Percentiles rank a stretch among this genome's conserved stretches.
These are phyloP conservation scores for Medakamo hakoo DNA, from an alignment of 139 green algal species.

Conservation along the genomic window DNA sequence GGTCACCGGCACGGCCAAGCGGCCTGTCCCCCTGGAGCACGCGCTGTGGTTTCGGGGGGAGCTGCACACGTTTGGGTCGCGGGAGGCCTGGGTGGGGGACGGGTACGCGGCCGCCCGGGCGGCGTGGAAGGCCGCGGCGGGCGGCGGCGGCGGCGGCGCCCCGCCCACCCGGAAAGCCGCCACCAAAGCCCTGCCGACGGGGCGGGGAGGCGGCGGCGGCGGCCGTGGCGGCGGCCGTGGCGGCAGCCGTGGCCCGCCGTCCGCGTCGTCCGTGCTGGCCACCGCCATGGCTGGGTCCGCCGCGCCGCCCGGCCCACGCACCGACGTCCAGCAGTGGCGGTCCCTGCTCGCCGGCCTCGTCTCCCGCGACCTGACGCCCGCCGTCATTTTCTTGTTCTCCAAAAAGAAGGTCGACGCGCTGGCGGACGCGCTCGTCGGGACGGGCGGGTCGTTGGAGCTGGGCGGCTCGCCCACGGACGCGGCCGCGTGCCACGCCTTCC, in stretches of 20 bases:
- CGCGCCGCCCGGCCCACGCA: conserved; percentile 6
- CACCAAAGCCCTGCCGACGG: conserved; percentile 4
- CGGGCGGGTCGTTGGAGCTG: conserved; percentile 52
- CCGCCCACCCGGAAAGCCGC: background rate
- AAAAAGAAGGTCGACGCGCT: conserved; percentile 60
- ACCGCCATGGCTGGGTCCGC: conserved; percentile 8
- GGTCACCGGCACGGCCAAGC: conserved; percentile 72
- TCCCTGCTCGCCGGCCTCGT: conserved; percentile 14
- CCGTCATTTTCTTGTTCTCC: conserved; percentile 77
- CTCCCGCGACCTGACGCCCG: conserved; percentile 39
- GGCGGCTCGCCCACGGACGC: conserved; percentile 54
- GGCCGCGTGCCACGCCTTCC: conserved; percentile 42
- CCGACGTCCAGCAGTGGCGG: conserved; percentile 46
- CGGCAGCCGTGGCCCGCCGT: too few relatives aligned
- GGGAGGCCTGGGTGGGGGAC: conserved; percentile 8
- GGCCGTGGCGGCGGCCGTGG: conserved; percentile 12
- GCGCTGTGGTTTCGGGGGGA: conserved; percentile 68
- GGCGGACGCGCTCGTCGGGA: conserved; percentile 20
- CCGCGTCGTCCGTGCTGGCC: background rate
- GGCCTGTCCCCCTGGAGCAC: conserved; percentile 91
- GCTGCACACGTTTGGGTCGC: conserved; percentile 31
- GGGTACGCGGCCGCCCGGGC: conserved; percentile 5
- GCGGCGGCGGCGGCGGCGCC: background rate
- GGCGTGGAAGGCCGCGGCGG: conserved; percentile 11
- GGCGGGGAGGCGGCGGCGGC: conserved; percentile 3